Base-by-base conservation (phyloP, 164 flowering plant genomes). In the Vitis rupestris region DNA sequence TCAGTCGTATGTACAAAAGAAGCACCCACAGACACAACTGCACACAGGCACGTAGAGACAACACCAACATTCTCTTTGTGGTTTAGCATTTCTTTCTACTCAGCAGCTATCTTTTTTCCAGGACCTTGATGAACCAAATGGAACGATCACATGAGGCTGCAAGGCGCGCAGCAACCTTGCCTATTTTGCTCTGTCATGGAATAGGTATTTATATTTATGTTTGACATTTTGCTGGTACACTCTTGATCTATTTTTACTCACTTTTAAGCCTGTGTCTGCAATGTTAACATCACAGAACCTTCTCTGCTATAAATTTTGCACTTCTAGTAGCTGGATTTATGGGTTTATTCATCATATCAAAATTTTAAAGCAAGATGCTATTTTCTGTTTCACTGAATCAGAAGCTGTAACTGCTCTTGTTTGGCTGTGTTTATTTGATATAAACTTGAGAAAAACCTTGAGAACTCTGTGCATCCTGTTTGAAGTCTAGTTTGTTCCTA, bases 131-230 rank as follows among this genome's bases (percentile, higher is more conserved):
- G 75, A 86, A 74, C 85, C 93, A 85, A 78, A 82, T 91, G 63
- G 90, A 89, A 82, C 88, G 81, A 9, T 91, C 97, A 50, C 81
- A 85, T 73, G 98, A 93, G 55, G 90, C 91, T 79, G 79, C 80
- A 66, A 85, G 98, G 72, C 97, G 94, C 61, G 98, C 98, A 56
- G 82, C 97, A 54, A 86, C 88, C 49, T 77, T 96, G 69, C 99
- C 99, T 3, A 86, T 93, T 77, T 76, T 93, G 72, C 86, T 91
- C 62, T 86, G 87, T 65, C 98, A 96, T 82, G 99, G 99, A 71
- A 82, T 56, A 53, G 73, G 99, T 95, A 85, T 48, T 84, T 78
- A 17, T 48, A 3, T 51, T 16, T 60, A 23, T 44, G 9, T 13
- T 15, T n/a, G 14, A n/a, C n/a, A 4, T 17, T 10, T 19, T 15